A percentile compares a stretch with the other conserved stretches of the same genome.
These are phyloP conservation scores for Gossypium anomalum DNA, from an alignment of 345 rosid species.

Conservation along the genomic window DNA sequence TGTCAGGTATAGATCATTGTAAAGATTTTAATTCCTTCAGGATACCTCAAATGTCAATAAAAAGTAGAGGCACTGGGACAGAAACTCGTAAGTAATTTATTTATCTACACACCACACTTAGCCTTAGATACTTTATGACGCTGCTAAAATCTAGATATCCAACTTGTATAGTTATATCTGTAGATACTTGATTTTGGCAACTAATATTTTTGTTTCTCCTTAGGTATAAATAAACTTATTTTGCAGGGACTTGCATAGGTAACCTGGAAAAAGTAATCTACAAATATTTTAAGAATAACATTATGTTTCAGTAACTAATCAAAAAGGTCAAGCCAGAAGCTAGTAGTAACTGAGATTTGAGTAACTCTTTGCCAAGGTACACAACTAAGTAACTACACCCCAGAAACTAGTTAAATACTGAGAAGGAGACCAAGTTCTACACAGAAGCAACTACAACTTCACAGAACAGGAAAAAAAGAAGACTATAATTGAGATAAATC, in stretches of 20 bases:
- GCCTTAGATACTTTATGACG: not conserved
- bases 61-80: not conserved
- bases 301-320: not conserved
- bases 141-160: not conserved
- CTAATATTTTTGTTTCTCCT: not conserved
- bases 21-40: not conserved
- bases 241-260: not conserved
- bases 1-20: not conserved
- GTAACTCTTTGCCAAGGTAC: not conserved
- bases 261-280: not conserved
- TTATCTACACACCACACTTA: not conserved
- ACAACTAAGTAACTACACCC: not conserved
- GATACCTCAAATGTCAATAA: not conserved
- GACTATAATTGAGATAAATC: not conserved
- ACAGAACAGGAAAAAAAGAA: not conserved
- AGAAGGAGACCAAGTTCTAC: not conserved
- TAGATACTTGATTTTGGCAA: not conserved
- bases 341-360: not conserved
- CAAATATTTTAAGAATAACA: not conserved
- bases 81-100: not conserved
- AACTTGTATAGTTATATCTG: not conserved
- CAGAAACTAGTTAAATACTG: not conserved
- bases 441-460: conserved; percentile 1
- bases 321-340: not conserved
- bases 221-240: not conserved